phyloP scores from a whole-genome alignment of 257 asterid genomes.

The Galeopsis tetrahit region DNA sequence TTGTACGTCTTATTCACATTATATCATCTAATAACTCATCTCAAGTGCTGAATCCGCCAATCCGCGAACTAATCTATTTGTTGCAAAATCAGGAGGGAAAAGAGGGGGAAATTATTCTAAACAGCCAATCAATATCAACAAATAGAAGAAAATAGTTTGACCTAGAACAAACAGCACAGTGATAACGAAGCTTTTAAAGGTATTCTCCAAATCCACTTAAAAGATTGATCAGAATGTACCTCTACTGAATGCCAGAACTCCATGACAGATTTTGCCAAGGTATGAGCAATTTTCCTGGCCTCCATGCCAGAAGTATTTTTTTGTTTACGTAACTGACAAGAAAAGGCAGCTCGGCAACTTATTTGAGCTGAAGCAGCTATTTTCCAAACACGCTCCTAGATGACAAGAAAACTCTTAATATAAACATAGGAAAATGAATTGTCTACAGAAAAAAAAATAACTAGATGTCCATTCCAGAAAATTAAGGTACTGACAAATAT shows the following conservation, averaged over 20 bases:
- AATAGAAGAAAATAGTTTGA: not conserved
- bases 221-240: constrained; percentile 41
- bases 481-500: not conserved
- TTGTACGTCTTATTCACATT: constrained; percentile 16
- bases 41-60: constrained; percentile 23
- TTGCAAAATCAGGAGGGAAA: not conserved
- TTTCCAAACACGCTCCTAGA: constrained; percentile 95
- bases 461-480: constrained; percentile 7
- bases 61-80: constrained; percentile 7
- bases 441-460: constrained; percentile 20
- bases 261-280: constrained; percentile 73
- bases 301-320: constrained; percentile 47
- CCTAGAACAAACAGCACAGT: constrained; percentile 24
- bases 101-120: not conserved
- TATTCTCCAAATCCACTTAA: constrained; percentile 20
- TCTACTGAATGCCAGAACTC: constrained; percentile 83
- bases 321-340: constrained; percentile 53
- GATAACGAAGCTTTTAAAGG: not conserved
- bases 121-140: constrained; percentile 13
- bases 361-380: constrained; percentile 70
- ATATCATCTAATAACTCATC: constrained; percentile 16
- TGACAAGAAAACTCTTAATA: constrained; percentile 28
- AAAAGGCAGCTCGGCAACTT: constrained; percentile 59
- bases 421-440: constrained; percentile 17
- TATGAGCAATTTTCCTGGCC: constrained; percentile 65